Evolutionary conservation across 1,284 basidiomycete species (phyloP).

Genomic region (Chondrostereum purpureum): DNA sequence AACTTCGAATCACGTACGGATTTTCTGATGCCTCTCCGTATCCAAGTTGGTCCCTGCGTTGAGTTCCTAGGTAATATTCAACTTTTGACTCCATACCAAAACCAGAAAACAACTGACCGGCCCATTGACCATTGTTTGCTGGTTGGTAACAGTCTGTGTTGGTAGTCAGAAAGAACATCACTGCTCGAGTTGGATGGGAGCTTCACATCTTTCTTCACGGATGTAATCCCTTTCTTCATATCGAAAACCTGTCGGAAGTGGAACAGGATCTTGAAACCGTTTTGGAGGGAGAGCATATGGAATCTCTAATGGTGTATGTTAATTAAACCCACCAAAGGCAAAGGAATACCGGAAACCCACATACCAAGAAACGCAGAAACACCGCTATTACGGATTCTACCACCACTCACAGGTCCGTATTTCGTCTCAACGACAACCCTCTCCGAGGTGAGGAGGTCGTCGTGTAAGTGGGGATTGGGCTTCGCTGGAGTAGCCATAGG

Average conservation of each 20-base stretch:
- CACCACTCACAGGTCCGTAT: not conserved
- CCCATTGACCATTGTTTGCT: slow-evolving; percentile 55
- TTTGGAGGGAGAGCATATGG: slow-evolving; percentile 62
- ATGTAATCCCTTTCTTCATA: slow-evolving; percentile 61
- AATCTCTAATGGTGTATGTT: slow-evolving; percentile 38
- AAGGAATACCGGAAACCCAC: not conserved
- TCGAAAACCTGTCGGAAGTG: slow-evolving; percentile 43
- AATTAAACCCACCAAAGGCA: not conserved
- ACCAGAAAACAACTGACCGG: slow-evolving; percentile 27
- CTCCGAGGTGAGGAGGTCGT: slow-evolving; percentile 2
- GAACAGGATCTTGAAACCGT: slow-evolving; percentile 57
- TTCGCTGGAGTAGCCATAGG: no score
- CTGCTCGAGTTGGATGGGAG: slow-evolving; percentile 9
- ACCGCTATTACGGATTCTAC: not conserved
- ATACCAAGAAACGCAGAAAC: not conserved
- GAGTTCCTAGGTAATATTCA: slow-evolving; percentile 27
- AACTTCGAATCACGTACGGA: slow-evolving; percentile 33
- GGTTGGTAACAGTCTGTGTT: slow-evolving; percentile 55
- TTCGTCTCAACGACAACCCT: slow-evolving; percentile 1
- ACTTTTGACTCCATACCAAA: not conserved
- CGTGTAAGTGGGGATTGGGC: slow-evolving; percentile 1
- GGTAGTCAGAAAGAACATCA: not conserved
- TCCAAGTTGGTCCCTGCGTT: slow-evolving; percentile 53
- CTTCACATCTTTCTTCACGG: slow-evolving; percentile 52
- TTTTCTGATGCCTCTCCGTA: slow-evolving; percentile 64